phyloP scores from a whole-genome alignment of 805 yeast species.

The Monosporozyma siamensis region DNA sequence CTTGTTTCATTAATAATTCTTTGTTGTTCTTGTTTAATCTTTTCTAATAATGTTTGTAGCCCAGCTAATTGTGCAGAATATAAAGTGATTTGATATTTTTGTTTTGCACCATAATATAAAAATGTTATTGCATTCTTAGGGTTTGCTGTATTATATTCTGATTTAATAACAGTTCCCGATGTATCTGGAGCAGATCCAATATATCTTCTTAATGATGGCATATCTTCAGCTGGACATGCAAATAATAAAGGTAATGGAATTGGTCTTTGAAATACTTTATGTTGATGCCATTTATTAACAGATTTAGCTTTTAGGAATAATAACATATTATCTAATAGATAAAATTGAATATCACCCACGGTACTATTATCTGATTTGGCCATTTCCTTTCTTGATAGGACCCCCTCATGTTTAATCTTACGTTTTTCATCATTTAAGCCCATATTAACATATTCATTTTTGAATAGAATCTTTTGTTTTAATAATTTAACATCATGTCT shows the following conservation, averaged over 20 bases:
- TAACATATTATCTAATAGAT: constrained; percentile 79
- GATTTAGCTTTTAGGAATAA: constrained; percentile 78
- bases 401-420: constrained; percentile 42
- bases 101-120: constrained; percentile 30
- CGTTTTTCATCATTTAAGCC: constrained; percentile 76
- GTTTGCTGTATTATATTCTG: constrained; percentile 17
- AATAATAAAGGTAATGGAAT: constrained; percentile 71
- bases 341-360: constrained; percentile 69
- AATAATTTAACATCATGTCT: constrained; percentile 80
- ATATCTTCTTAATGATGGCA: constrained; percentile 48
- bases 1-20: constrained; percentile 63
- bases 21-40: constrained; percentile 70
- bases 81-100: constrained; percentile 35
- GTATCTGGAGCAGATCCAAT: constrained; percentile 27
- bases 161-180: constrained; percentile 23
- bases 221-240: constrained; percentile 69
- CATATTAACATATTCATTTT: constrained; percentile 79
- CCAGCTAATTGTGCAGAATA: constrained; percentile 40
- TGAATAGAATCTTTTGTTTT: constrained; percentile 73
- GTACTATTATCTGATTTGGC: constrained; percentile 20
- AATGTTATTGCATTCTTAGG: constrained; percentile 29
- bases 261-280: constrained; percentile 84
- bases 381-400: constrained; percentile 28
- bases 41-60: constrained; percentile 72
- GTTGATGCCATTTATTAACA: constrained; percentile 83